Conservation (phyloP, 192 early-diverging fungal species). For the Rhizophagus clarus region DNA sequence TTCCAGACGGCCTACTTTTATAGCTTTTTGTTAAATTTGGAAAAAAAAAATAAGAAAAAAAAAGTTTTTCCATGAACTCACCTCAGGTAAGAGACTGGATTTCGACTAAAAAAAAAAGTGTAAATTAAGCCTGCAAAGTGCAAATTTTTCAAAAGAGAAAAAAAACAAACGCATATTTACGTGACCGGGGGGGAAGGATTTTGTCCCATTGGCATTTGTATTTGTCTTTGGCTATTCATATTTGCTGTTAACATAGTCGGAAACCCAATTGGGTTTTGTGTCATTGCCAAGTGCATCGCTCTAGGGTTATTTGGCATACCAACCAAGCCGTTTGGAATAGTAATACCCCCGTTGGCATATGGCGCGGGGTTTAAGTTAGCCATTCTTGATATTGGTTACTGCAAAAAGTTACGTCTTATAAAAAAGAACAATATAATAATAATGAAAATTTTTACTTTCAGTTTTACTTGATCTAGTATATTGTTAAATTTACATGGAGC, state of each 20-base stretch:
- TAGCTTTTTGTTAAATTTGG: background rate
- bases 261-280: slow-evolving; percentile 3
- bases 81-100: background rate
- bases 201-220: background rate
- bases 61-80: background rate
- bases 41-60: background rate
- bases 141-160: background rate
- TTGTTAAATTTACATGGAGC: background rate
- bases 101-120: background rate
- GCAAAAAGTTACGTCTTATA: background rate
- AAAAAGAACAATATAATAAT: background rate
- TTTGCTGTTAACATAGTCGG: background rate
- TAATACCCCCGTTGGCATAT: background rate
- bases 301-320: background rate
- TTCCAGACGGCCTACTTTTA: background rate
- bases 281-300: slow-evolving; percentile 3
- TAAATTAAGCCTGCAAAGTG: background rate
- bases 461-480: background rate
- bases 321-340: background rate
- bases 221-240: slow-evolving; percentile 4
- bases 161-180: background rate
- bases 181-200: background rate
- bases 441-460: background rate
- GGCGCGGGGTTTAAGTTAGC: background rate
- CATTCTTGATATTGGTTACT: background rate